Percentiles rank a stretch among this genome's conserved stretches.
phyloP scores from a whole-genome alignment of 2,329 filamentous ascomycete genomes.

The Pseudogymnoascus sp. region DNA sequence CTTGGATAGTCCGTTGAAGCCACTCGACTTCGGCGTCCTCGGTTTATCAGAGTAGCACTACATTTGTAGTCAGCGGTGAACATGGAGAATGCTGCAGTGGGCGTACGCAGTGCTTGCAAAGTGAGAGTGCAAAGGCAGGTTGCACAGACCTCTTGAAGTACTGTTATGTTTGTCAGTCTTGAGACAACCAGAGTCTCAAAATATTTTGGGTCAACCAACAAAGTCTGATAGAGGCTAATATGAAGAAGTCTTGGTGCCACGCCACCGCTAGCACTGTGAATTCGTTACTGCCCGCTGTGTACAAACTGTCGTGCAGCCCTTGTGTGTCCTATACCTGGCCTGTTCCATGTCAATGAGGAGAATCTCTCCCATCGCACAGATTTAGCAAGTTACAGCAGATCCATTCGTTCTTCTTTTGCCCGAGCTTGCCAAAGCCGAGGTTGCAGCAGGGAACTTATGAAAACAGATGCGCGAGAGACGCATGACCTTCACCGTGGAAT shows the following conservation, averaged over 20 bases:
- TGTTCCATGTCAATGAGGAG: neutral
- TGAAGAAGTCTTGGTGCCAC: neutral
- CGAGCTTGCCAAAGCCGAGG: neutral
- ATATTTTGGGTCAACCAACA: neutral
- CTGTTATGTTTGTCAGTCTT: neutral
- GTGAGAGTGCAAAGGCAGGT: neutral
- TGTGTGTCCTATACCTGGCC: neutral
- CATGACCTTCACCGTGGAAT: neutral
- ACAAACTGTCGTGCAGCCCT: neutral
- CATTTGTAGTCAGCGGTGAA: neutral
- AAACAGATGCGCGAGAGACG: neutral
- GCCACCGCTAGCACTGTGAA: neutral
- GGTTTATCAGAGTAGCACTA: neutral
- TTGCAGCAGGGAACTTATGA: neutral
- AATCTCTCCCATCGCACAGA: neutral
- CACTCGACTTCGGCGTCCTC: neutral
- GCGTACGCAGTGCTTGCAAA: neutral
- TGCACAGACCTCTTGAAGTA: neutral
- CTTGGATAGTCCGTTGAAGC: neutral
- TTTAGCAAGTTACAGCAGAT: neutral
- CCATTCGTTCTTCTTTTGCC: too few relatives aligned
- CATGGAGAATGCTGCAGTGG: neutral
- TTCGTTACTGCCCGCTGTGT: neutral
- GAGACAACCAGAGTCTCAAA: neutral
- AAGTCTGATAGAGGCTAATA: neutral